These are phyloP conservation scores for Irpex sp. DNA, from an alignment of 1,284 basidiomycete species.

Conservation along the genomic window DNA sequence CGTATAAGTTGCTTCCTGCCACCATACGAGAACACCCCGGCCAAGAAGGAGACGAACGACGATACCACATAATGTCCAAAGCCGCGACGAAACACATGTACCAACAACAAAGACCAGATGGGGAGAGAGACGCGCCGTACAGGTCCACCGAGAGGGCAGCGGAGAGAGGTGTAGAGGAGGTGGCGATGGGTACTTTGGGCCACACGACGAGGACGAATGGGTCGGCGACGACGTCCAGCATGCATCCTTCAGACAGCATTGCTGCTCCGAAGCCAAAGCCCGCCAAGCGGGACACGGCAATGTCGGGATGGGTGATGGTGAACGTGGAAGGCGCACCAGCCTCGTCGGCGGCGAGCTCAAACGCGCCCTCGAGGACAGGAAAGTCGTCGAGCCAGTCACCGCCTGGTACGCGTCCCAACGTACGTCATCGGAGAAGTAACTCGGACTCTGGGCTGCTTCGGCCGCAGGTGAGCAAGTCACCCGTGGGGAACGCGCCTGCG, in stretches of 20 bases:
- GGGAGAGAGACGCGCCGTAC: background rate
- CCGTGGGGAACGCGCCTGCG: conserved; percentile 11
- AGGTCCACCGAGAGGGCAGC: background rate
- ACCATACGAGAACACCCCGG: conserved; percentile 25
- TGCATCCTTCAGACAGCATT: background rate
- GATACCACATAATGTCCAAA: background rate
- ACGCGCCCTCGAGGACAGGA: conserved; percentile 5
- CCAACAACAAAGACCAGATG: background rate
- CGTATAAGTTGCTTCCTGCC: conserved; percentile 20
- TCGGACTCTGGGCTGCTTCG: conserved; percentile 22
- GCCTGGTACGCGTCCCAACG: conserved; percentile 3
- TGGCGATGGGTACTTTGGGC: background rate
- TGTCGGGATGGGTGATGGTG: conserved; percentile 59
- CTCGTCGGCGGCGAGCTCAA: background rate
- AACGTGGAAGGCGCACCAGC: conserved; percentile 47
- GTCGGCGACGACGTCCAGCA: background rate
- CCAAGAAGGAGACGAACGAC: conserved; percentile 20
- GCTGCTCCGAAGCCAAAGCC: conserved; percentile 5
- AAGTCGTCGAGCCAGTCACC: conserved; percentile 10
- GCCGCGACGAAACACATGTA: background rate
- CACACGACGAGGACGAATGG: background rate
- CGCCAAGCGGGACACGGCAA: conserved; percentile 21
- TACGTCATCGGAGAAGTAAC: conserved; percentile 23
- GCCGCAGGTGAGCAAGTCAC: conserved; percentile 11
- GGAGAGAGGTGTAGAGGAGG: background rate